Conservation (phyloP, 495 filamentous ascomycete genomes). For the Viridothelium virens region DNA sequence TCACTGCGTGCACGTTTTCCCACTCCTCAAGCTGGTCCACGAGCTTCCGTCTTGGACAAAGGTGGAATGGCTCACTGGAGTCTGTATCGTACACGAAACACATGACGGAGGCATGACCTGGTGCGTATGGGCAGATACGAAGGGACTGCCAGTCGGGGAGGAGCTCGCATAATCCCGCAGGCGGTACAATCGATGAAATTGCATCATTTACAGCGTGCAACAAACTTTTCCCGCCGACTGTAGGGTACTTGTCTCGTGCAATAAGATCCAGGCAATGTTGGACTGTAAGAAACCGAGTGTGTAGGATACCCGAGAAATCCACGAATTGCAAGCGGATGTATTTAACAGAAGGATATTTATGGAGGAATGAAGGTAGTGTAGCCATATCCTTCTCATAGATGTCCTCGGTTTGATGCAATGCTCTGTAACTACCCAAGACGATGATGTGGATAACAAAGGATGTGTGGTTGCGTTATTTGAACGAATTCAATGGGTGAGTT, state of each 20-base stretch:
- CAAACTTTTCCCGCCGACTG: conserved; percentile 1
- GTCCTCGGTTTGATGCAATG: neutral
- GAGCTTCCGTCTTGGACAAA: neutral
- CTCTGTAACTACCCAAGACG: no score
- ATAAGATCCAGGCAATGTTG: neutral
- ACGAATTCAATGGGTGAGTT: no score
- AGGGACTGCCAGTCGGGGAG: conserved; percentile 4
- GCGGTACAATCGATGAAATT: neutral
- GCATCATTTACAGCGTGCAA: conserved; percentile 6
- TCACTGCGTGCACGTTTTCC: neutral
- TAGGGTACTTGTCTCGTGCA: neutral
- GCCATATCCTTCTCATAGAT: neutral
- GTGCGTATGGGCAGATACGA: neutral
- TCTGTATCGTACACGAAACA: conserved; percentile 3
- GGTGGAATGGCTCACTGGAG: neutral
- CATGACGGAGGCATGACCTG: neutral
- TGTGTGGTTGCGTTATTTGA: no score
- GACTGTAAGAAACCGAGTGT: neutral
- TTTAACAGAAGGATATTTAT: neutral
- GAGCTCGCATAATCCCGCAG: neutral
- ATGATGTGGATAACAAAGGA: no score
- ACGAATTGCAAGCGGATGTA: conserved; percentile 3
- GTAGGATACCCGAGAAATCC: neutral
- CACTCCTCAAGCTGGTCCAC: neutral
- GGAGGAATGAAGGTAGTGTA: conserved; percentile 2